Percentiles rank a stretch among this genome's conserved stretches.
Evolutionary conservation across 2,329 filamentous ascomycete genomes (phyloP).

Genomic region (Furcasterigmium sp.): DNA sequence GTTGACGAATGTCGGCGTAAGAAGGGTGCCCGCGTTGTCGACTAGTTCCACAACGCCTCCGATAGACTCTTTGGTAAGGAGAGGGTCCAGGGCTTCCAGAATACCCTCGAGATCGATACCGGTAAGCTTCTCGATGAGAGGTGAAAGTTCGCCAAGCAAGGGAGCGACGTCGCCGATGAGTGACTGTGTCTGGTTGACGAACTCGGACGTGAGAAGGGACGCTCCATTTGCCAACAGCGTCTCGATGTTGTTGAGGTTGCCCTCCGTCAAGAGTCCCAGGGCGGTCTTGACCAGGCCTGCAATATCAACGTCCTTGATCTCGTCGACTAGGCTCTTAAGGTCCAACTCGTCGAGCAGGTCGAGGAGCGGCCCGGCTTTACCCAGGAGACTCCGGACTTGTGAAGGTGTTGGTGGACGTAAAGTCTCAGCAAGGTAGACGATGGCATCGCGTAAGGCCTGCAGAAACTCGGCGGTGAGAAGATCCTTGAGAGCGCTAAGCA

Average conservation of each 20-base stretch:
- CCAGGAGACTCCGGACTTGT: constrained; percentile 19
- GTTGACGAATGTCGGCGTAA: constrained; percentile 20
- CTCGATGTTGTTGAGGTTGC: constrained; percentile 26
- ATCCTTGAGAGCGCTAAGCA: constrained; percentile 21
- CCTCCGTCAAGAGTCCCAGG: constrained; percentile 21
- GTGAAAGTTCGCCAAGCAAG: constrained; percentile 19
- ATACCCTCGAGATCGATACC: constrained; percentile 21
- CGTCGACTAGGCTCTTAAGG: constrained; percentile 24
- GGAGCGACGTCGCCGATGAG: constrained; percentile 17
- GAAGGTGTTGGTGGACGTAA: constrained; percentile 30
- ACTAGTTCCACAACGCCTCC: constrained; percentile 24
- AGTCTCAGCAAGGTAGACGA: constrained; percentile 31
- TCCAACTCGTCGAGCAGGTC: constrained; percentile 24
- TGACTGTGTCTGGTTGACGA: constrained; percentile 21
- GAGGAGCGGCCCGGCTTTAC: constrained; percentile 21
- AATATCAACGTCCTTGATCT: constrained; percentile 24
- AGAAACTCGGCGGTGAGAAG: constrained; percentile 33
- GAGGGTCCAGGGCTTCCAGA: constrained; percentile 24
- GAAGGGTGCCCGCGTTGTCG: constrained; percentile 21
- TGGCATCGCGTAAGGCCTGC: constrained; percentile 31
- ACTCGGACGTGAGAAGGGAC: constrained; percentile 22
- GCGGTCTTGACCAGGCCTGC: constrained; percentile 21
- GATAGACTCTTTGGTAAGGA: constrained; percentile 26
- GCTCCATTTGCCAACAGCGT: constrained; percentile 29
- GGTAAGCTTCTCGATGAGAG: constrained; percentile 21